Evolutionary conservation across 371 early-diverging fungal species (phyloP).

Genomic region (Umbelopsis sp.): DNA sequence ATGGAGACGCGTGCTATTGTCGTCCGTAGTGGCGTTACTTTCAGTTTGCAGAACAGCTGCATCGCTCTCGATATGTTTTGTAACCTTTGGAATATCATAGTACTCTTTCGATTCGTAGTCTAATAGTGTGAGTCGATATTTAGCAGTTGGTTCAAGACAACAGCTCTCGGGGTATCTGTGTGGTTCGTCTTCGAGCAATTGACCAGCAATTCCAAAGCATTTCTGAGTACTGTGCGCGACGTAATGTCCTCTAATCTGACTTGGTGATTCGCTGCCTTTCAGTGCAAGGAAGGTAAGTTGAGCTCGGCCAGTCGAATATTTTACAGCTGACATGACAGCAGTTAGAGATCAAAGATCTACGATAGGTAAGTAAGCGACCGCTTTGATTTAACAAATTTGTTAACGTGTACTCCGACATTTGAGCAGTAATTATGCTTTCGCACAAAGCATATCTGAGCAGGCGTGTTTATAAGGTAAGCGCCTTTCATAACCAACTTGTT

Average conservation of each 20-base stretch:
- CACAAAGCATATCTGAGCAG: too few relatives aligned
- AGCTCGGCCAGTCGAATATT: not conserved
- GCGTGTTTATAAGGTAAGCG: too few relatives aligned
- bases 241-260: not conserved
- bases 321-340: too few relatives aligned
- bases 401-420: too few relatives aligned
- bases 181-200: not conserved
- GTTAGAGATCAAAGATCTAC: too few relatives aligned
- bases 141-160: conserved; percentile 5
- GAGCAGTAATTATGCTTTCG: too few relatives aligned
- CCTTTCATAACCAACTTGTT: too few relatives aligned
- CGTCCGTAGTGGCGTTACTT: not conserved
- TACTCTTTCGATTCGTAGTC: not conserved
- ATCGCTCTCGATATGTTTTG: not conserved
- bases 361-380: too few relatives aligned
- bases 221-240: not conserved
- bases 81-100: not conserved
- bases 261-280: not conserved
- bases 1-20: not conserved
- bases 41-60: not conserved
- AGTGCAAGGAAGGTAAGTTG: not conserved
- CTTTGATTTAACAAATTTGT: too few relatives aligned
- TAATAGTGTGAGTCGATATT: not conserved
- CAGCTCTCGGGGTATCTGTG: not conserved
- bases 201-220: not conserved